phyloP scores from a whole-genome alignment of 2,329 filamentous ascomycete genomes.

The Colletotrichum gloeosporioides region DNA sequence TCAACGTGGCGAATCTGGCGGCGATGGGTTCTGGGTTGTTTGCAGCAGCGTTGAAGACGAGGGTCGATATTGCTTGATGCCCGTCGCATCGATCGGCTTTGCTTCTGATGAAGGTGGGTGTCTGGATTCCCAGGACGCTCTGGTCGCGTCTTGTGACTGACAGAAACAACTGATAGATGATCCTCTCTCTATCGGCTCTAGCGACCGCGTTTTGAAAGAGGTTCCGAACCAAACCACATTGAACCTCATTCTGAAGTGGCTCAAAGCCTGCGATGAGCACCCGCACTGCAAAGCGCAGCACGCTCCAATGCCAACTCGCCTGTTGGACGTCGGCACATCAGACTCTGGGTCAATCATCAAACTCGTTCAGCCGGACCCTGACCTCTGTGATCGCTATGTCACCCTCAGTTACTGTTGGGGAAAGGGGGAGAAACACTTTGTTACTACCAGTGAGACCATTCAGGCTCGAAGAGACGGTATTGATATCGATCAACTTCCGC shows the following conservation, averaged over 20 bases:
- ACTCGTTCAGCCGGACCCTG: neutral
- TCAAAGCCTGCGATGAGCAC: conserved; percentile 4
- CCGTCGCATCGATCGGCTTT: neutral
- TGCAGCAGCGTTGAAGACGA: neutral
- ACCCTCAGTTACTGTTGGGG: conserved; percentile 17
- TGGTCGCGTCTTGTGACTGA: neutral
- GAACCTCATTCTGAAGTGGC: neutral
- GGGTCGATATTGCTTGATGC: neutral
- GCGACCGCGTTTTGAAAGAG: neutral
- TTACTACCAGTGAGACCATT: neutral
- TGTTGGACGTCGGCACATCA: neutral
- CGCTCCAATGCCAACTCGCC: neutral
- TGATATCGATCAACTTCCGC: conserved; percentile 13
- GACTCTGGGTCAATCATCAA: neutral
- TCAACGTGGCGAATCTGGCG: neutral
- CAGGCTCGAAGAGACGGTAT: neutral
- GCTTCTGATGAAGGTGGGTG: neutral
- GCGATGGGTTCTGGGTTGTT: conserved; percentile 9
- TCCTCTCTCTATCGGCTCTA: neutral
- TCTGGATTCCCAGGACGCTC: neutral
- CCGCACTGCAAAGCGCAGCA: neutral
- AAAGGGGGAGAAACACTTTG: neutral
- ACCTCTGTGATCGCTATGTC: neutral
- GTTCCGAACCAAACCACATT: neutral
- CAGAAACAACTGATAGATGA: neutral